phyloP scores from a whole-genome alignment of 2,329 filamentous ascomycete genomes.

The Fusarium buxicola region DNA sequence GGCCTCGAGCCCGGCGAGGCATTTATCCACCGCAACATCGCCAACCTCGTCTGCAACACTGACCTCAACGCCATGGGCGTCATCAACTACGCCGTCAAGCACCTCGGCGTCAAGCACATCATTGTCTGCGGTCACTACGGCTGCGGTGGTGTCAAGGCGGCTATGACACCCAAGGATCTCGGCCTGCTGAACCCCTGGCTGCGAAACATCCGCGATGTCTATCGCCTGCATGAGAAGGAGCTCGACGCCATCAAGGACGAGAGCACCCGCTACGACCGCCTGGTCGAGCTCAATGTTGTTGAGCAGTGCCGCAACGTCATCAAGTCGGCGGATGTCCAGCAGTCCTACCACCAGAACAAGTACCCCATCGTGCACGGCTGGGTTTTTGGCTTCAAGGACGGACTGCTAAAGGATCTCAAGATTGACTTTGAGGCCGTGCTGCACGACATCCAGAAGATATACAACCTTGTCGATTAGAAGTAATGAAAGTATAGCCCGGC shows the following conservation, averaged over 20 bases:
- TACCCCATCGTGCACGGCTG: conserved; percentile 79
- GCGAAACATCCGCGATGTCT: conserved; percentile 79
- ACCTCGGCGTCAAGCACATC: conserved; percentile 85
- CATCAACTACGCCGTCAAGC: conserved; percentile 86
- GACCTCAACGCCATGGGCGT: conserved; percentile 86
- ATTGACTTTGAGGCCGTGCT: conserved; percentile 70
- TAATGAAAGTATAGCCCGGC: conserved; percentile 8
- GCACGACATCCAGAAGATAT: conserved; percentile 71
- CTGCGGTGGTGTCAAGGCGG: conserved; percentile 81
- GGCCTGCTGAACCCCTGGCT: conserved; percentile 80
- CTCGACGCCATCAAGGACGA: conserved; percentile 72
- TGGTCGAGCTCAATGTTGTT: conserved; percentile 87
- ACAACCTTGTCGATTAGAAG: conserved; percentile 61
- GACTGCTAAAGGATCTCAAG: conserved; percentile 73
- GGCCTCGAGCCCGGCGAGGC: conserved; percentile 88
- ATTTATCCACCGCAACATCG: conserved; percentile 95
- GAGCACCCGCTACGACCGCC: conserved; percentile 71
- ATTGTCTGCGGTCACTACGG: conserved; percentile 84
- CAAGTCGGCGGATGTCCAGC: conserved; percentile 83
- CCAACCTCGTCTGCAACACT: conserved; percentile 83
- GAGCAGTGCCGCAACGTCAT: conserved; percentile 82
- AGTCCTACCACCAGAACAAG: conserved; percentile 71
- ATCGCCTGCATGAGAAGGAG: conserved; percentile 77
- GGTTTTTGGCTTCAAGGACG: conserved; percentile 78
- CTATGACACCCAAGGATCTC: conserved; percentile 77